These are phyloP conservation scores for Sporothrix pallida DNA, from an alignment of 2,329 filamentous ascomycete species.

Conservation along the genomic window DNA sequence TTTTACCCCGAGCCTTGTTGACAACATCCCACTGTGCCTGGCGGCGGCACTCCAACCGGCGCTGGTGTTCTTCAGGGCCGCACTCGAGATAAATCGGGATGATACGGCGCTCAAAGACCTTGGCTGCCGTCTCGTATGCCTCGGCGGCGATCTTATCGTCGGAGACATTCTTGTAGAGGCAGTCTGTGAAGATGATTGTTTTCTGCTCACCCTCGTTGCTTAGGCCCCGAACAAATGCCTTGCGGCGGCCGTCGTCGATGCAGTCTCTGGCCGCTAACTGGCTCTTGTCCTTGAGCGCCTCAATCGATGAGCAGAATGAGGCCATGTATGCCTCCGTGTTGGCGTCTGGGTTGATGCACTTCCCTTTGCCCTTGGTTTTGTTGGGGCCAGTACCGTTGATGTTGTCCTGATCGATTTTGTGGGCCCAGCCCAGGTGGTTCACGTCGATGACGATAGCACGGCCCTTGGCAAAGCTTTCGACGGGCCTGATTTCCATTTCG, in stretches of 20 bases:
- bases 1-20: background rate
- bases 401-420: background rate
- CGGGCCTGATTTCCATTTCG: background rate
- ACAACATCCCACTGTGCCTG: background rate
- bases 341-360: background rate
- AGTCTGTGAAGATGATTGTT: conserved; percentile 31
- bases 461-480: conserved; percentile 7
- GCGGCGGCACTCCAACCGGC: conserved; percentile 10
- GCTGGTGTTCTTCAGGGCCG: background rate
- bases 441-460: background rate
- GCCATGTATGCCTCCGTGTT: background rate
- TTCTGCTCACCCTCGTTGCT: background rate
- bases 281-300: background rate
- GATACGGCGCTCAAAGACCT: conserved; percentile 29
- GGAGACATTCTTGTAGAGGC: conserved; percentile 7
- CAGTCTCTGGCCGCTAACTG: background rate
- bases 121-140: conserved; percentile 23
- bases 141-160: background rate
- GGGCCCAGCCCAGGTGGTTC: conserved; percentile 4
- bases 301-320: conserved; percentile 1
- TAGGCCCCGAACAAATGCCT: conserved; percentile 18
- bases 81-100: conserved; percentile 34
- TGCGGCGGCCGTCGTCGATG: background rate
- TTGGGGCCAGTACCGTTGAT: too few species aligned
- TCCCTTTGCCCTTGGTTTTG: background rate